phyloP scores from a whole-genome alignment of 768 basidiomycete species.

The Gymnopilus junonius region DNA sequence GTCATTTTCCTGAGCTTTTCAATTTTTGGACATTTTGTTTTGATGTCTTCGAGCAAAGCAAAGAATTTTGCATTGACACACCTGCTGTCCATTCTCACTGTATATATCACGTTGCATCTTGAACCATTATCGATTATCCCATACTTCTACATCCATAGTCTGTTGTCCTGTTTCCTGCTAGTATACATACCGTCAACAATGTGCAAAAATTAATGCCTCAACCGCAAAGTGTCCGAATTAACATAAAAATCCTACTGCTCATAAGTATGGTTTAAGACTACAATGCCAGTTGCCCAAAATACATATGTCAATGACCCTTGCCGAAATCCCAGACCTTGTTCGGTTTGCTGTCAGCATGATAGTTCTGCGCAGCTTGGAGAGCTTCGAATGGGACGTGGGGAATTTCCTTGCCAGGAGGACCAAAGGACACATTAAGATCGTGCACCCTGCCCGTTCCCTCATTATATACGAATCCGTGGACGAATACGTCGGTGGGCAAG shows the following conservation, averaged over 20 bases:
- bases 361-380: slow-evolving; percentile 32
- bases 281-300: no score
- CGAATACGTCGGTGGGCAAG: slow-evolving; percentile 38
- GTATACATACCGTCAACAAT: neutral
- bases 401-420: slow-evolving; percentile 39
- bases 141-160: slow-evolving; percentile 3
- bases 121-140: neutral
- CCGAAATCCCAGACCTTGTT: slow-evolving; percentile 30
- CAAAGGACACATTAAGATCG: slow-evolving; percentile 50
- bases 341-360: slow-evolving; percentile 23
- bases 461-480: slow-evolving; percentile 65
- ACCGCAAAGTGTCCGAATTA: neutral
- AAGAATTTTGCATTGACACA: slow-evolving; percentile 9
- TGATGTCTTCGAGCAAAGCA: slow-evolving; percentile 1
- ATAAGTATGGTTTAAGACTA: neutral
- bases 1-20: neutral
- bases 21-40: neutral
- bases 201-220: neutral
- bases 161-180: neutral
- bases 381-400: slow-evolving; percentile 38
- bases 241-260: neutral
- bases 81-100: slow-evolving; percentile 1
- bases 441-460: slow-evolving; percentile 52
- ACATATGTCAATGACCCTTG: neutral
- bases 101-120: slow-evolving; percentile 10